Base-by-base conservation (phyloP, 177 flowering plant genomes). In the Vitis hybrid region DNA sequence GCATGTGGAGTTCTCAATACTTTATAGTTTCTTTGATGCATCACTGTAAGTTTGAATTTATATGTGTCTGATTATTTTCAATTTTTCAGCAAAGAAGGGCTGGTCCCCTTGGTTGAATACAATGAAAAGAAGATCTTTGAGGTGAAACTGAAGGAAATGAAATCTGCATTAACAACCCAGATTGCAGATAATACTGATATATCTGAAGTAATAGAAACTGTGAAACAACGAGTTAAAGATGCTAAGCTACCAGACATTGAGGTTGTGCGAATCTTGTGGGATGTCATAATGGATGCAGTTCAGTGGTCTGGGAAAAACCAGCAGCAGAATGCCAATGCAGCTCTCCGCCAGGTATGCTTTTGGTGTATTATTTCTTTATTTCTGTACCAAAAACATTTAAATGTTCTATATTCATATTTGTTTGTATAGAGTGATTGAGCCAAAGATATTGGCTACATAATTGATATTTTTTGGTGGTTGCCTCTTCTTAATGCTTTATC, bases 221-320 rank as follows among this genome's bases (percentile, higher is more conserved):
- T 91, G 64, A 90, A 89, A 75, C 98, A 89, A 57, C 90, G 87
- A 61, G 87, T 93, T 24, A 91, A 83, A 83, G 99, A 95, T 82
- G 96, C 97, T 70, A 95, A 93, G 58, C 77, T 95, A 32, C 98
- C 99, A 6, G 99, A 95, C 51, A 53, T 85, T 78, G 98, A 95
- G 76, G 86, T 93, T 71, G 96, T 93, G 56, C 80, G 97, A 21
- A 84, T 95, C 66, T 75, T 93, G 57, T 95, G 99, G 99, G 99
- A 93, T 85, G 92, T 91, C 13, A 62, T 93, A 67, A 95, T 95
- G 99, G 99, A 95, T 83, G 92, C 99, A 71, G 96, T 95, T 77
- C 98, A 90, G 80, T 94, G 99, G 99, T 94, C 99, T 63, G 98
- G 98, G 32, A 94, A 94, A 84, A 94, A 94, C 65, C 99, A 94